These are phyloP conservation scores for Claviceps pazoutovae DNA, from an alignment of 2,329 filamentous ascomycete species.

Conservation along the genomic window DNA sequence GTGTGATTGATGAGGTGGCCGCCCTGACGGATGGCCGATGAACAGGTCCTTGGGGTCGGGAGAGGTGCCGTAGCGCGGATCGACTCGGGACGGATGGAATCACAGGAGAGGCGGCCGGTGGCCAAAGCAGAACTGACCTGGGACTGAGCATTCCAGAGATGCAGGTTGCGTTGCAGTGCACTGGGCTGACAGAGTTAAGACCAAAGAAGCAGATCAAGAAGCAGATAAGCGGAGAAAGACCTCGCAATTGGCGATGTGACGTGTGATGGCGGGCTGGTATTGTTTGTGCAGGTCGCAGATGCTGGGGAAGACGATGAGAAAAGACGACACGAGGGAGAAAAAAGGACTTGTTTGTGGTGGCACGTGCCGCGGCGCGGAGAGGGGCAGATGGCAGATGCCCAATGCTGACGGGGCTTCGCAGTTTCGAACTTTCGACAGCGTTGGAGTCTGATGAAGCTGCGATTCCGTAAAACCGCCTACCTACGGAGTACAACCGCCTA, in stretches of 20 bases:
- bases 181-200: neutral
- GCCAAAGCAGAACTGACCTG: slow-evolving; percentile 6
- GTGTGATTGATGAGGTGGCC: slow-evolving; percentile 1
- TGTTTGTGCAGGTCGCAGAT: neutral
- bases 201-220: neutral
- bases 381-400: too few species aligned
- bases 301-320: neutral
- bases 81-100: neutral
- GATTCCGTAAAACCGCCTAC: too few species aligned
- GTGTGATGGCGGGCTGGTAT: neutral
- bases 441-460: too few species aligned
- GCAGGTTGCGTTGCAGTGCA: slow-evolving; percentile 1
- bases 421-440: too few species aligned
- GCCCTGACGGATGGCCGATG: slow-evolving; percentile 6
- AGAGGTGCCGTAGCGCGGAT: slow-evolving; percentile 4
- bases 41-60: slow-evolving; percentile 4
- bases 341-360: neutral
- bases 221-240: neutral
- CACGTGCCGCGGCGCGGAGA: neutral
- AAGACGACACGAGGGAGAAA: neutral
- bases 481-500: too few species aligned
- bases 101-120: slow-evolving; percentile 6
- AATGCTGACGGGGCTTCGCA: too few species aligned
- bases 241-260: neutral
- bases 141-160: slow-evolving; percentile 1